Base-by-base conservation (phyloP, 1,284 basidiomycete genomes). In the Leccinum griseonigrum region DNA sequence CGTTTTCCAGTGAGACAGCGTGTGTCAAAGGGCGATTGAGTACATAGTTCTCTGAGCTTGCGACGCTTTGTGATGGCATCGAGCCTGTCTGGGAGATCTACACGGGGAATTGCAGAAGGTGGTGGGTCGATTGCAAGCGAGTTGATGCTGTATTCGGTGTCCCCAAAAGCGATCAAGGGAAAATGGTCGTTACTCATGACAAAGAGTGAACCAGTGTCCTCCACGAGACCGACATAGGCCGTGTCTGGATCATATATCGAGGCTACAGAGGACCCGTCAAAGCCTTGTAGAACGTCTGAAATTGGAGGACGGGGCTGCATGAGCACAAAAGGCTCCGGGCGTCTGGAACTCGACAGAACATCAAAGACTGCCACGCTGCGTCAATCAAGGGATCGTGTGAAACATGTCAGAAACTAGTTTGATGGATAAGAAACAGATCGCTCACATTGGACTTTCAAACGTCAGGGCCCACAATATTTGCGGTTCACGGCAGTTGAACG, bases 341-440 rank as follows among this genome's bases (percentile, higher is more conserved):
- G 77, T 34, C 71, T 71, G 48, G 81, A 73, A 57, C 76, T 77
- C 52, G 73, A 77, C 4, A 93, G 79, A 38, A 94, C 83, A 69
- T 94, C 92, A 67, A 94, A 93, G 22, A 92, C 80, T 8, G 90
- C 90, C 31, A 93, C 91, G 61, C 88, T 92, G 62, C 3, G 60
- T 31, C 48, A 50, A 8, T 16, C 26, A 55, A 9, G 28, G 32
- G 2, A 38, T 60, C 18, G 40, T 48, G 40, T 31, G 53, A 60
- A 29, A 56, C 50, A 54, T 28, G 11, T 69, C 32, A 69, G 59
- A 22, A 32, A 29, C 29, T 40, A 29, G 1, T n/a, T 22, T n/a
- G 43, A 54, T 38, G 31, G 14, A 31, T 11, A 13, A 22, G 48
- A 51, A 56, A 56, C 10, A 29, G 13, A 54, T 8, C 16, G 3